Conservation (phyloP, 306 rosid genomes). For the Quercus mongolica region DNA sequence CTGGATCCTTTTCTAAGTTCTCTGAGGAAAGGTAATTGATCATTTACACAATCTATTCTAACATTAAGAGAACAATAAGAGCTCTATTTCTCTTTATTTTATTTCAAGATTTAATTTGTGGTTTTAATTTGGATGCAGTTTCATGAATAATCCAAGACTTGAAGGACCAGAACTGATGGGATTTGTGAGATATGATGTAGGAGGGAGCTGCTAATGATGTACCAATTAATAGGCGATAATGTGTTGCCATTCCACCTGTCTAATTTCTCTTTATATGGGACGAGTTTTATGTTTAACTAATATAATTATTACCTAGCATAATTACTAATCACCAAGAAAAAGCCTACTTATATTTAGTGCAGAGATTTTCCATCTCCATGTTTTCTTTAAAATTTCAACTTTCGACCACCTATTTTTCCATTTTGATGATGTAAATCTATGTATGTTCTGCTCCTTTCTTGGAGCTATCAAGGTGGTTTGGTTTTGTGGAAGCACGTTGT, state of each 20-base stretch:
- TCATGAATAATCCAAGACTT: slow-evolving; percentile 74
- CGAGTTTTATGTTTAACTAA: background rate
- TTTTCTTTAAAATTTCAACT: background rate
- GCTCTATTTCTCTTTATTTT: background rate
- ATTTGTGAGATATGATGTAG: slow-evolving; percentile 74
- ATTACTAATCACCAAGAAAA: background rate
- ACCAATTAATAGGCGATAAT: slow-evolving; percentile 7
- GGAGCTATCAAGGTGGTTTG: background rate
- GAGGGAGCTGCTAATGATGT: slow-evolving; percentile 64
- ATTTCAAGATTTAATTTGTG: background rate
- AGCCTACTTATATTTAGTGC: background rate
- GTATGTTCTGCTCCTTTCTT: background rate
- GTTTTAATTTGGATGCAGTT: slow-evolving; percentile 42
- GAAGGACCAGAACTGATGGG: slow-evolving; percentile 93
- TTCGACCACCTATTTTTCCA: background rate
- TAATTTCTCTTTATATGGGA: background rate
- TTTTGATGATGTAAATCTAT: background rate
- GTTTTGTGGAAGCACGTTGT: background rate
- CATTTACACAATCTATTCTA: background rate
- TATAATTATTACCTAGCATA: background rate
- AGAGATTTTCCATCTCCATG: background rate
- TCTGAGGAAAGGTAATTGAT: slow-evolving; percentile 57
- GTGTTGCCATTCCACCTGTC: slow-evolving; percentile 16
- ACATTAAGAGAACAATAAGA: background rate
- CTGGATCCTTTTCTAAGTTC: slow-evolving; percentile 70